Conservation (phyloP, 345 rosid genomes). For the Kernera saxatilis region DNA sequence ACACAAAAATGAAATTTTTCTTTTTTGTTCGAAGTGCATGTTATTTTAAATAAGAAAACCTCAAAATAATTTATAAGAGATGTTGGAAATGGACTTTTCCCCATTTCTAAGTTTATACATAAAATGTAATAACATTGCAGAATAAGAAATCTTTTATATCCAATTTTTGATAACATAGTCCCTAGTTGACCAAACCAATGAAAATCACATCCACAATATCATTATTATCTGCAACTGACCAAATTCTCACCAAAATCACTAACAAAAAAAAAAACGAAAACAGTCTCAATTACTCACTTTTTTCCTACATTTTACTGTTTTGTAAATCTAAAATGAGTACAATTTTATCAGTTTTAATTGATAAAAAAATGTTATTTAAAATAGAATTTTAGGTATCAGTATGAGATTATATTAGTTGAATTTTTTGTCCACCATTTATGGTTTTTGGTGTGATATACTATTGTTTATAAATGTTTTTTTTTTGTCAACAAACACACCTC, state of each 20-base stretch:
- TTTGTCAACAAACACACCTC: background rate
- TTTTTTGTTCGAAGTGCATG: too few species aligned
- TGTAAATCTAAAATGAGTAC: background rate
- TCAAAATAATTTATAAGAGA: too few species aligned
- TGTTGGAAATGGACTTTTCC: too few species aligned
- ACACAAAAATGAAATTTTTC: too few species aligned
- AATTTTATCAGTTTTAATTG: background rate
- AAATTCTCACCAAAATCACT: conserved; percentile 13
- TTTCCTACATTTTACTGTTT: background rate
- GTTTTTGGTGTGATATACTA: background rate
- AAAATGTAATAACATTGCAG: too few species aligned
- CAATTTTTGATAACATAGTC: too few species aligned
- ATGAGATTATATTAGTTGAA: background rate
- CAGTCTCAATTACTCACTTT: background rate
- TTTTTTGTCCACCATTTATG: background rate
- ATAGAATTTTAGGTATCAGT: background rate
- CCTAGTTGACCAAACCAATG: background rate
- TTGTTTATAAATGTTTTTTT: background rate
- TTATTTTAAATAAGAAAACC: too few species aligned
- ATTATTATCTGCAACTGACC: conserved; percentile 9
- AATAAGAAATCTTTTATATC: too few species aligned
- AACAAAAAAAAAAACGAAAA: background rate
- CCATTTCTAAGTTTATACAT: too few species aligned
- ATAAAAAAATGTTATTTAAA: background rate
- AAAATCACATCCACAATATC: conserved; percentile 3